Conservation (phyloP, 495 filamentous ascomycete genomes). For the Daldinia concentrica region DNA sequence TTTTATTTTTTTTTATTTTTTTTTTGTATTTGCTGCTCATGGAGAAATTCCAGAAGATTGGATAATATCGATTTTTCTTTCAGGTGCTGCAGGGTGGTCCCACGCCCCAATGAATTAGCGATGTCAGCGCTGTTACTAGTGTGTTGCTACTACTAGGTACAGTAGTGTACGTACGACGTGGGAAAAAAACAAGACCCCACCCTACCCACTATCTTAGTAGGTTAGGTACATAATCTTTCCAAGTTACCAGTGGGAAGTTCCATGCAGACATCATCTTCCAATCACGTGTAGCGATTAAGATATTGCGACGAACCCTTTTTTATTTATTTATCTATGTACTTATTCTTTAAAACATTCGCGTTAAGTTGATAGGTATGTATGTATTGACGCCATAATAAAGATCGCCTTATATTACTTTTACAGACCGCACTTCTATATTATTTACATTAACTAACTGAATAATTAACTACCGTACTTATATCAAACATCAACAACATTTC, state of each 20-base stretch:
- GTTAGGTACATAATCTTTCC: too few species aligned
- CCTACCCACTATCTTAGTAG: too few species aligned
- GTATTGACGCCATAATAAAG: not conserved
- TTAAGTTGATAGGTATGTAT: too few species aligned
- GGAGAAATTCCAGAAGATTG: conserved; percentile 36
- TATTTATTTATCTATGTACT: not conserved
- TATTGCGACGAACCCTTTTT: not conserved
- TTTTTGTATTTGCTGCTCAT: conserved; percentile 1
- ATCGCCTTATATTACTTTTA: not conserved
- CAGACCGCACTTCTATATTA: too few species aligned
- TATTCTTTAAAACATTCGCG: too few species aligned
- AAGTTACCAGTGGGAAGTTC: too few species aligned
- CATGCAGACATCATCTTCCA: conserved; percentile 16
- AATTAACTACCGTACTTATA: too few species aligned
- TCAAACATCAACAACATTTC: too few species aligned
- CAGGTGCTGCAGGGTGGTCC: conserved; percentile 18
- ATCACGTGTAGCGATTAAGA: conserved; percentile 25
- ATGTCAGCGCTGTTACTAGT: conserved; percentile 31
- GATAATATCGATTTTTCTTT: conserved; percentile 35
- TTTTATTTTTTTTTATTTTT: not conserved
- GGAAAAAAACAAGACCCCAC: too few species aligned
- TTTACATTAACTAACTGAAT: too few species aligned
- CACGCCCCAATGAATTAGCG: conserved; percentile 39
- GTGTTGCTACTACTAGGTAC: too few species aligned
- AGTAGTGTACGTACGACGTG: too few species aligned